A percentile compares a stretch with the other conserved stretches of the same genome.
Evolutionary conservation across 2,329 filamentous ascomycete species (phyloP).

Genomic region (Trichoderma sp.): DNA sequence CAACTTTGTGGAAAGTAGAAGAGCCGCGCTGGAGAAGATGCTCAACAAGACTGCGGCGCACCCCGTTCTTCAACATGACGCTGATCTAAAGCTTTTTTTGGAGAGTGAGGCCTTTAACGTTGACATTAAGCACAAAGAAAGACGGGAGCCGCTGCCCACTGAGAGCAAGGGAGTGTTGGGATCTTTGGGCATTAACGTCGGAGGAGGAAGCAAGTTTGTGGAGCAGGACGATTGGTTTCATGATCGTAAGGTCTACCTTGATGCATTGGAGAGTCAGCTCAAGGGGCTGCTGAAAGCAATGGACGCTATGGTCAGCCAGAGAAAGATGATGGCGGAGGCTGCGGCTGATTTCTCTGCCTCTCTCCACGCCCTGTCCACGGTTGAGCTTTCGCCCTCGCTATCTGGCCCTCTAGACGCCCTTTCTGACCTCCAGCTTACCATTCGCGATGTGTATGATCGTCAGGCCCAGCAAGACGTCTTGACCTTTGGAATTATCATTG

Average conservation of each 20-base stretch:
- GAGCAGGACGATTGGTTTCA: slow-evolving; percentile 99
- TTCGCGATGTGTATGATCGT: slow-evolving; percentile 91
- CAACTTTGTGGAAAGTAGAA: slow-evolving; percentile 91
- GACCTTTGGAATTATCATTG: slow-evolving; percentile 94
- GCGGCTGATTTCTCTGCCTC: slow-evolving; percentile 92
- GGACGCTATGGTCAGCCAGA: slow-evolving; percentile 87
- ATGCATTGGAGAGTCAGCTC: slow-evolving; percentile 88
- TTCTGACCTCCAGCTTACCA: slow-evolving; percentile 90
- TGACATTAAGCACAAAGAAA: slow-evolving; percentile 96
- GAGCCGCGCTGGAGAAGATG: slow-evolving; percentile 94
- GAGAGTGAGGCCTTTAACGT: slow-evolving; percentile 96
- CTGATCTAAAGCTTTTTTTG: slow-evolving; percentile 91
- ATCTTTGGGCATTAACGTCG: slow-evolving; percentile 76
- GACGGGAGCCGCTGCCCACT: slow-evolving; percentile 78
- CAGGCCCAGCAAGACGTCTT: slow-evolving; percentile 97
- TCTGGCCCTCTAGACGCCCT: slow-evolving; percentile 88
- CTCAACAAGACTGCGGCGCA: slow-evolving; percentile 92
- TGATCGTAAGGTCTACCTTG: slow-evolving; percentile 90
- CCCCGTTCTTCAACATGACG: slow-evolving; percentile 87
- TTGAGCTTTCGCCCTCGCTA: slow-evolving; percentile 86
- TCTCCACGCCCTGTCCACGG: slow-evolving; percentile 86
- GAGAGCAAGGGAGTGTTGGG: slow-evolving; percentile 95
- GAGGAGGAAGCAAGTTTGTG: slow-evolving; percentile 83
- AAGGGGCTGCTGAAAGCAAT: slow-evolving; percentile 90
- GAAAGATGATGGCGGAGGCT: slow-evolving; percentile 90